Evolutionary conservation across 768 basidiomycete genomes (phyloP).

Genomic region (Macrocybe gigantea): DNA sequence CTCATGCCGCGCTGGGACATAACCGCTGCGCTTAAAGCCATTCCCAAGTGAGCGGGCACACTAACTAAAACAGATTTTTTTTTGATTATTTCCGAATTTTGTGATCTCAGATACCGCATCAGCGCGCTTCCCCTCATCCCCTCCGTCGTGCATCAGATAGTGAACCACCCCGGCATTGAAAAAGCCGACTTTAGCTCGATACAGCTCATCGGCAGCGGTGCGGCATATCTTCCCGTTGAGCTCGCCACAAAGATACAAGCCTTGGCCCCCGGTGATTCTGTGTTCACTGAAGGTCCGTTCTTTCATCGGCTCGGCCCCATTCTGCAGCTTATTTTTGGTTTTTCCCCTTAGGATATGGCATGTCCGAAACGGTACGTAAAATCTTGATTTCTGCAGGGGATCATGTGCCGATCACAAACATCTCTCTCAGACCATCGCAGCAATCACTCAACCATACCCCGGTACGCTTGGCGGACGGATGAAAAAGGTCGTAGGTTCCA

Average conservation of each 20-base stretch:
- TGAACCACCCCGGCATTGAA: constrained; percentile 45
- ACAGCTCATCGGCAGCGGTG: constrained; percentile 41
- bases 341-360: constrained; percentile 51
- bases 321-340: neutral
- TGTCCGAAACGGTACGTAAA: constrained; percentile 57
- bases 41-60: constrained; percentile 51
- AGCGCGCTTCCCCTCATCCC: constrained; percentile 50
- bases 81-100: neutral
- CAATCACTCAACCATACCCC: constrained; percentile 35
- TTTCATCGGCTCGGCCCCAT: neutral
- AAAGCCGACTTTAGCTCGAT: constrained; percentile 52
- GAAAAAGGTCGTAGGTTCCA: constrained; percentile 34
- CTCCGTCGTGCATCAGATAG: constrained; percentile 59
- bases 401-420: neutral
- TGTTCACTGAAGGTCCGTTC: constrained; percentile 42
- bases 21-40: constrained; percentile 40
- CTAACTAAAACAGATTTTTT: neutral
- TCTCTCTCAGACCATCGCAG: constrained; percentile 45
- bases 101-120: constrained; percentile 42
- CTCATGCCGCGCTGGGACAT: constrained; percentile 60
- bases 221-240: constrained; percentile 60
- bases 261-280: constrained; percentile 26
- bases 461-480: constrained; percentile 40
- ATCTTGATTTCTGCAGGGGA: neutral
- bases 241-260: constrained; percentile 36